phyloP scores from a whole-genome alignment of 345 rosid genomes.

The Lepidium aucheri region DNA sequence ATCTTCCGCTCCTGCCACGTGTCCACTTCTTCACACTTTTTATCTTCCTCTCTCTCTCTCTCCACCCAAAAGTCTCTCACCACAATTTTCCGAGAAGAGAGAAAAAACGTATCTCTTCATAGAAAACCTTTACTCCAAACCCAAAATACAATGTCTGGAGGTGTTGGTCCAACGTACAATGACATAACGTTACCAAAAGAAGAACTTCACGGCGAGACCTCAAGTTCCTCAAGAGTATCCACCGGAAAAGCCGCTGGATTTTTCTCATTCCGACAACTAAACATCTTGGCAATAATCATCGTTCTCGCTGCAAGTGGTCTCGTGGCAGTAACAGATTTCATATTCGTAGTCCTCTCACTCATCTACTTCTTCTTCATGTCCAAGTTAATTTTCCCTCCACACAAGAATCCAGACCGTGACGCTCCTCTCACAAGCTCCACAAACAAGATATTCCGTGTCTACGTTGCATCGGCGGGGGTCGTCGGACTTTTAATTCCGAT shows the following conservation, averaged over 20 bases:
- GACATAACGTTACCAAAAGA: slow-evolving; percentile 57
- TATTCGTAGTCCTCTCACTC: slow-evolving; percentile 43
- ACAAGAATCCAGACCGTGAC: slow-evolving; percentile 24
- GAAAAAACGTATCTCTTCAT: background rate
- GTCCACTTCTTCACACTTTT: slow-evolving; percentile 1
- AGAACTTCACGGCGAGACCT: slow-evolving; percentile 12
- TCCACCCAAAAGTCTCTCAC: background rate
- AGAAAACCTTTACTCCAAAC: background rate
- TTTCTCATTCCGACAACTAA: slow-evolving; percentile 56
- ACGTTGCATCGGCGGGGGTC: slow-evolving; percentile 41
- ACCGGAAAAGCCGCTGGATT: slow-evolving; percentile 14
- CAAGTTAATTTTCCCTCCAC: slow-evolving; percentile 45
- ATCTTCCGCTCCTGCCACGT: slow-evolving; percentile 11
- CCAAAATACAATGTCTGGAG: slow-evolving; percentile 56
- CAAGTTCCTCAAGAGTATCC: background rate
- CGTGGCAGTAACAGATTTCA: slow-evolving; percentile 48
- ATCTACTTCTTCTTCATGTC: slow-evolving; percentile 63
- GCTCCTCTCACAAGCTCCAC: slow-evolving; percentile 35
- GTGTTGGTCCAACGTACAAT: slow-evolving; percentile 49
- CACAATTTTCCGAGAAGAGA: background rate
- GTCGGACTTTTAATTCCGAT: slow-evolving; percentile 63
- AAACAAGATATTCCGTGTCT: slow-evolving; percentile 37
- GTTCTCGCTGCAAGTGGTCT: slow-evolving; percentile 65
- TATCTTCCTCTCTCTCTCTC: background rate
- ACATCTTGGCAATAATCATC: slow-evolving; percentile 44